A percentile compares a stretch with the other conserved stretches of the same genome.
These are phyloP conservation scores for Centaurea solstitialis DNA, from an alignment of 129 eudicot species.

Conservation along the genomic window DNA sequence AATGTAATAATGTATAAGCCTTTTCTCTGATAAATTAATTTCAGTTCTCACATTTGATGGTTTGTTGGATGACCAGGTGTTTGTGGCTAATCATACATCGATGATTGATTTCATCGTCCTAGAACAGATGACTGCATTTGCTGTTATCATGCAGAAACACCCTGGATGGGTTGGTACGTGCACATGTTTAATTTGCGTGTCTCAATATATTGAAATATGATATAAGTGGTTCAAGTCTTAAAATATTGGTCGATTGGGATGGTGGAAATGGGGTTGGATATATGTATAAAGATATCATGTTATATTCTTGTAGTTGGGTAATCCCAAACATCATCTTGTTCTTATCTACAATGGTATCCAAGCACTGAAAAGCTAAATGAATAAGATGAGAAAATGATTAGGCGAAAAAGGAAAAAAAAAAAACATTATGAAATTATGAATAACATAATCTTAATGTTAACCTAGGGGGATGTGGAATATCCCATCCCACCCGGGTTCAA, in stretches of 20 bases:
- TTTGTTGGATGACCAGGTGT: slow-evolving; percentile 58
- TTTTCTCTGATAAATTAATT: slow-evolving; percentile 5
- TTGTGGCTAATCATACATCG: slow-evolving; percentile 97
- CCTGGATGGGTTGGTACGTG: slow-evolving; percentile 99
- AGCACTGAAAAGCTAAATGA: neutral
- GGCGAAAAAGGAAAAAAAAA: neutral
- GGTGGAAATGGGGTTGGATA: neutral
- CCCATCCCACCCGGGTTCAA: no score
- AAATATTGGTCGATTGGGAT: neutral
- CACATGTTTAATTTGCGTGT: neutral
- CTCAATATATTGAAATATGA: neutral
- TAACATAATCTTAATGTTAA: neutral
- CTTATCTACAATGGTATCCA: no score
- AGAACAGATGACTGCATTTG: slow-evolving; percentile 99
- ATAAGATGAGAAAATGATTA: neutral
- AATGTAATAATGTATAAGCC: neutral
- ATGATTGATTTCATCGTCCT: slow-evolving; percentile 95
- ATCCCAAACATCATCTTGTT: no score
- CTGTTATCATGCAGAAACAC: slow-evolving; percentile 99
- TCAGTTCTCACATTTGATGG: neutral
- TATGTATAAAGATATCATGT: no score
- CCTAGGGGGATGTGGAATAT: no score
- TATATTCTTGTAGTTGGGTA: no score
- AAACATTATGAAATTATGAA: neutral
- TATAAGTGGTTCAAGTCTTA: neutral